A percentile compares a stretch with the other conserved stretches of the same genome.
Conservation (phyloP, 2,329 filamentous ascomycete species). For the Phyllosticta capitalensis region DNA sequence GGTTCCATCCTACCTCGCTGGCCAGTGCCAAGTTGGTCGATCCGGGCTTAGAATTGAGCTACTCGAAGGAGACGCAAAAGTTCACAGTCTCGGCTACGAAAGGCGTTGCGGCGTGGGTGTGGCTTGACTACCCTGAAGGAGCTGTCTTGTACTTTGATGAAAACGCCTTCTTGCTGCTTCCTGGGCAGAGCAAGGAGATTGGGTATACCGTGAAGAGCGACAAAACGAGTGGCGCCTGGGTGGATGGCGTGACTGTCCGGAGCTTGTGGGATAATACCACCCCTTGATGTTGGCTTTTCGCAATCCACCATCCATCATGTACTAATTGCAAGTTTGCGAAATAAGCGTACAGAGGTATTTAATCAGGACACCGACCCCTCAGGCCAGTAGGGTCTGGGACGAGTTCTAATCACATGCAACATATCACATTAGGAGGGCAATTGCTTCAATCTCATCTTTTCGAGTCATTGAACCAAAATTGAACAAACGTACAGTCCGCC, state of each 20-base stretch:
- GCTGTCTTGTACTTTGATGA: constrained; percentile 43
- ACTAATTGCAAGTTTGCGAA: too few relatives aligned
- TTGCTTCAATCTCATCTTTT: not conserved
- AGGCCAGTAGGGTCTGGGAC: too few relatives aligned
- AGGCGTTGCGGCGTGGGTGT: constrained; percentile 45
- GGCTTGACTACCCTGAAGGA: constrained; percentile 44
- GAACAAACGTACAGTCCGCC: not conserved
- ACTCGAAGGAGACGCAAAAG: constrained; percentile 20
- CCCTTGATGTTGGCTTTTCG: constrained; percentile 5
- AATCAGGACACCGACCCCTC: too few relatives aligned
- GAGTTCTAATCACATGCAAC: too few relatives aligned
- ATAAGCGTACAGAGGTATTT: too few relatives aligned
- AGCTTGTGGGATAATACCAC: constrained; percentile 44
- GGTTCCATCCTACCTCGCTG: constrained; percentile 40
- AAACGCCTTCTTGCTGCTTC: constrained; percentile 43
- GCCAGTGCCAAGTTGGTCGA: constrained; percentile 39
- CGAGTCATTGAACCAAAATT: not conserved
- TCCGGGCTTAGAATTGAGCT: constrained; percentile 35
- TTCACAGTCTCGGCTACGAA: constrained; percentile 41
- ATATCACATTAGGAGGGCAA: too few relatives aligned
- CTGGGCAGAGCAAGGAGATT: constrained; percentile 37
- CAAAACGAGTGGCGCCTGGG: constrained; percentile 36
- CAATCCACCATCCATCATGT: too few relatives aligned
- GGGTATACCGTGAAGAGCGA: constrained; percentile 39
- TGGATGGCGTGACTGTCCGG: constrained; percentile 38